Conservation (phyloP, 495 filamentous ascomycete genomes). For the Aspergillus leporis region DNA sequence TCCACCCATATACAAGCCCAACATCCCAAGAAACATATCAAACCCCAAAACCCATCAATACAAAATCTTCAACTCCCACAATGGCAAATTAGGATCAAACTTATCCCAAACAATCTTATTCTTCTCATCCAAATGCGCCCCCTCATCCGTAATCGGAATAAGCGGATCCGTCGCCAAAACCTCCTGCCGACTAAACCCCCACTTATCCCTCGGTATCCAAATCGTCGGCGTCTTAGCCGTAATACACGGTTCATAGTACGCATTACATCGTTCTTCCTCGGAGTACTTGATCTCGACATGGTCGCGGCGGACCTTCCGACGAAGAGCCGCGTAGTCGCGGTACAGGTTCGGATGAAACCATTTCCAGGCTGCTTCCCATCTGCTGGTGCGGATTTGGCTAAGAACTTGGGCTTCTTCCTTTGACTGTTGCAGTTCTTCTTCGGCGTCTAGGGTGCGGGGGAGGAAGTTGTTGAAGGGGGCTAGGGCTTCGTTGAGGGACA, state of each 20-base stretch:
- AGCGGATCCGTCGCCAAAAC: constrained; percentile 54
- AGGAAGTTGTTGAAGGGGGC: constrained; percentile 74
- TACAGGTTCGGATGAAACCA: constrained; percentile 80
- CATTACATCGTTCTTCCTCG: constrained; percentile 53
- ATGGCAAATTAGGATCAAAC: constrained; percentile 41
- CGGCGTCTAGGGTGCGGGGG: constrained; percentile 55
- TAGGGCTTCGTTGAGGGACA: constrained; percentile 73
- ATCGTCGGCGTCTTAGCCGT: constrained; percentile 57
- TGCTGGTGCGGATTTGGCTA: not conserved
- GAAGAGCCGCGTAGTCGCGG: constrained; percentile 65
- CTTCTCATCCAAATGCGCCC: constrained; percentile 63
- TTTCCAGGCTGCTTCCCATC: constrained; percentile 49
- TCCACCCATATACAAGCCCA: not conserved
- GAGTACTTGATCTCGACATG: constrained; percentile 53
- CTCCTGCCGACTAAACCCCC: constrained; percentile 64
- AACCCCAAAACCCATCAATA: too few species aligned
- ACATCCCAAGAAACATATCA: too few species aligned
- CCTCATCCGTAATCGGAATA: constrained; percentile 62
- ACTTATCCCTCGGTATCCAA: constrained; percentile 70
- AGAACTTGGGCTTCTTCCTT: constrained; percentile 35
- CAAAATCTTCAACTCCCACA: constrained; percentile 39
- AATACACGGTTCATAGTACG: constrained; percentile 70
- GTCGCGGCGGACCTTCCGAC: constrained; percentile 66
- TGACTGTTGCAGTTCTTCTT: constrained; percentile 42
- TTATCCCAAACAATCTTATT: constrained; percentile 61